phyloP scores from a whole-genome alignment of 179 eudicot species.

The Patellifolia procumbens region DNA sequence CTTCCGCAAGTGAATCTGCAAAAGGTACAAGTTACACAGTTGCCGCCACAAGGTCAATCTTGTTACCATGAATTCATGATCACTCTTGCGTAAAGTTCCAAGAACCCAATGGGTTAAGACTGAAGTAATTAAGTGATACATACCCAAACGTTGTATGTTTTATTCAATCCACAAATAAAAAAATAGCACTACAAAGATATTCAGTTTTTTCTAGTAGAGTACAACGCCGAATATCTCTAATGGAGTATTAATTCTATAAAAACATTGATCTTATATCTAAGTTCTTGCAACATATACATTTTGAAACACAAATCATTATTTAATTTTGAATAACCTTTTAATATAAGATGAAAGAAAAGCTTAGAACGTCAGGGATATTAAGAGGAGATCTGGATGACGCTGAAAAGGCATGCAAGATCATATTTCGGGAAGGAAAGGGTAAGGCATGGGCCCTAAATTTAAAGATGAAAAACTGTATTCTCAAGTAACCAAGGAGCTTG shows the following conservation, averaged over 20 bases:
- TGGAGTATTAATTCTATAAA: neutral
- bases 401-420: no score
- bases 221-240: neutral
- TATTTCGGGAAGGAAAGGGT: no score
- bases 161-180: neutral
- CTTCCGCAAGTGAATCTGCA: constrained; percentile 90
- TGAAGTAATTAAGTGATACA: neutral
- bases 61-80: neutral
- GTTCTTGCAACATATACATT: neutral
- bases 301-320: neutral
- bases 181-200: neutral
- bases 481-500: no score
- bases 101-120: neutral
- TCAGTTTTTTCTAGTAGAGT: neutral
- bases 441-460: no score
- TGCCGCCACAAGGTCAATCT: constrained; percentile 5
- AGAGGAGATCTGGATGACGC: neutral
- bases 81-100: neutral
- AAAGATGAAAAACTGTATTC: no score
- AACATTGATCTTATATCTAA: neutral
- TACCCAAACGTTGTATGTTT: neutral
- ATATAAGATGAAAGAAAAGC: neutral
- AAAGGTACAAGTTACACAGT: constrained; percentile 15
- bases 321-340: no score
- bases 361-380: neutral